Base-by-base conservation (phyloP, 2,329 filamentous ascomycete genomes). In the Emericellopsis atlantica region DNA sequence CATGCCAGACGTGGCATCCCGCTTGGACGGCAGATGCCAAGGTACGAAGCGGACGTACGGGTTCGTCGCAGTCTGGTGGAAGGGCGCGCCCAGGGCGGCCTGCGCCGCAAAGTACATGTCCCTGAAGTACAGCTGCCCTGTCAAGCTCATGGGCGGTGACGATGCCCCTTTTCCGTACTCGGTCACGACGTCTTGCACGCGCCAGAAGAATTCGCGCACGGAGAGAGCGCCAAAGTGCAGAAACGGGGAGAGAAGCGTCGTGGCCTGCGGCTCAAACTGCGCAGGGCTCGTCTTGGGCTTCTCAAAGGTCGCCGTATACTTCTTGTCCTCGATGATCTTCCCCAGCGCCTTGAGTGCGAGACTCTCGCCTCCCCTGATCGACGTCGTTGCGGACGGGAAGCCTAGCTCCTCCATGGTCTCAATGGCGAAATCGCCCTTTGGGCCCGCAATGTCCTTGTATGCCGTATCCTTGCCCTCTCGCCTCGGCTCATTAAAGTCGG, bases 71-170 rank as follows among this genome's bases (percentile, higher is more conserved):
- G 79, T 80, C 50, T 84, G 81, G 1, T 62, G 66, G 49, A 85
- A 88, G 0, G 63, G 51, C 26, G 71, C 65, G 0, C 83, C 83
- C 2, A 87, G 61, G 0, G 74, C 69, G 1, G 82, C 81, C 54
- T 89, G 82, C 0, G 83, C 82, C 12, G 74, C 82, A 49, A 89
- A 88, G 58, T 88, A 89, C 84, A 89, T 89, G 54, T 89, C 84
- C 14, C 84, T 70, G 56, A 89, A 89, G 10, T 87, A 64, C 1
- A 89, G 59, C 49, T 89, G 84, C 3, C 84, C 84, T 0, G 72
- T 78, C 14, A 89, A 57, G 45, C 76, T 83, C n/a, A 75, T 76
- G 0, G 84, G 84, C 1, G 80, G 76, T 22, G 66, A 62, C 7
- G 76, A 80, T 3, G 72, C 73, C 3, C 66, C 67, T 29, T 67